phyloP scores from a whole-genome alignment of 2,329 filamentous ascomycete genomes.

The Penicillium polonicum region DNA sequence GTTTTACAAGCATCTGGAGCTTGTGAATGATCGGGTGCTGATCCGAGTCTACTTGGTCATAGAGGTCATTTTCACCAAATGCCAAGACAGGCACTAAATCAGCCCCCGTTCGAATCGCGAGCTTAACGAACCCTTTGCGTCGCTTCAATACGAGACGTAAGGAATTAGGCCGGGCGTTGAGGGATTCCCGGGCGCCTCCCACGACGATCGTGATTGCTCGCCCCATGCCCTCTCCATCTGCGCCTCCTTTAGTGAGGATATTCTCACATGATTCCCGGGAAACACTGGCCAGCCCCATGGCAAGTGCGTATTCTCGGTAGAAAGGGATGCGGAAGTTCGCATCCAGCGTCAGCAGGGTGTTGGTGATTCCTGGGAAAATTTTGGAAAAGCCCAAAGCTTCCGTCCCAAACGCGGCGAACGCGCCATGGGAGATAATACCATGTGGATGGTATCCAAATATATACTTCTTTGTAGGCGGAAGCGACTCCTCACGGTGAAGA shows the following conservation, averaged over 20 bases:
- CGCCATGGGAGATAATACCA: conserved; percentile 96
- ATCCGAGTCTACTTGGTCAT: conserved; percentile 79
- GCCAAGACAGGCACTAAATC: conserved; percentile 88
- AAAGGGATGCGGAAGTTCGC: conserved; percentile 92
- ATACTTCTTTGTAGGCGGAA: conserved; percentile 83
- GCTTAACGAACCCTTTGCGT: conserved; percentile 89
- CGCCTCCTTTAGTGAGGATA: conserved; percentile 74
- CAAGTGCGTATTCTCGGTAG: conserved; percentile 90
- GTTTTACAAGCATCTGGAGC: conserved; percentile 80
- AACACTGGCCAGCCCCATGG: conserved; percentile 83
- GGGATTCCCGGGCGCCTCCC: conserved; percentile 85
- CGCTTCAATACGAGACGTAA: conserved; percentile 76
- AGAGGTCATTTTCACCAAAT: conserved; percentile 95
- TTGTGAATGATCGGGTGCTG: conserved; percentile 77
- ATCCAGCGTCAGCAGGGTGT: conserved; percentile 90
- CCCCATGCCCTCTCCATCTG: conserved; percentile 78
- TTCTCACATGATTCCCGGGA: conserved; percentile 91
- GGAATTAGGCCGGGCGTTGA: conserved; percentile 78
- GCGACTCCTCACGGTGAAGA: conserved; percentile 77
- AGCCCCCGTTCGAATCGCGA: conserved; percentile 87
- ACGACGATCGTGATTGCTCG: conserved; percentile 96
- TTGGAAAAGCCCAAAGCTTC: conserved; percentile 83
- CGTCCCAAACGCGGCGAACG: conserved; percentile 86
- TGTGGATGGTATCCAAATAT: conserved; percentile 97
- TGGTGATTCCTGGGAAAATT: conserved; percentile 92